A percentile compares a stretch with the other conserved stretches of the same genome.
phyloP scores from a whole-genome alignment of 495 filamentous ascomycete species.

The Terfezia claveryi region DNA sequence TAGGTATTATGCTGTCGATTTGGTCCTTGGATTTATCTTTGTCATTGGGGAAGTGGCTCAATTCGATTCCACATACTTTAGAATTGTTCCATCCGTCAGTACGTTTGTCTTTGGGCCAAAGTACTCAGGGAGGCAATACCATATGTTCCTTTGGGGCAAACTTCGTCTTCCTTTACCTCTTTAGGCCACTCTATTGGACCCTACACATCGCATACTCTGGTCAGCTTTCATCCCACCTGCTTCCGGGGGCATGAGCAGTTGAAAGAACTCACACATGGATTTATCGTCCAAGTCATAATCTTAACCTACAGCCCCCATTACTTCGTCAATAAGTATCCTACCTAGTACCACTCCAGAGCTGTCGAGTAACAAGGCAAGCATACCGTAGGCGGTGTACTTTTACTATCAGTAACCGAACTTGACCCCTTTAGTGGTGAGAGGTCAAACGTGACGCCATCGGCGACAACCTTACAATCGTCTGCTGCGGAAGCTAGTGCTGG shows the following conservation, averaged over 20 bases:
- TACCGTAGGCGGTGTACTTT: slow-evolving; percentile 25
- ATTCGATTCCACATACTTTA: slow-evolving; percentile 60
- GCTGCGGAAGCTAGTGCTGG: slow-evolving; percentile 6
- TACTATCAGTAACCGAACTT: slow-evolving; percentile 43
- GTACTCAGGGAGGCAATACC: slow-evolving; percentile 18
- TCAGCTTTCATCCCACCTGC: neutral
- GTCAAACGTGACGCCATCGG: slow-evolving; percentile 29
- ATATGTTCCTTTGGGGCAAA: slow-evolving; percentile 41
- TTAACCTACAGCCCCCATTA: slow-evolving; percentile 9
- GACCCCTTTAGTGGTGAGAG: slow-evolving; percentile 45
- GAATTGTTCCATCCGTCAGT: neutral
- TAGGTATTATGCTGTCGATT: slow-evolving; percentile 29
- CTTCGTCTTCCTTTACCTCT: slow-evolving; percentile 25
- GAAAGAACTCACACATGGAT: slow-evolving; percentile 36
- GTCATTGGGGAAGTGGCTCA: slow-evolving; percentile 26
- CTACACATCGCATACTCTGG: neutral
- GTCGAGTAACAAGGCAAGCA: neutral
- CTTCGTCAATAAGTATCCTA: neutral
- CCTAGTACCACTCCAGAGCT: slow-evolving; percentile 2
- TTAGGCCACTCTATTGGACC: slow-evolving; percentile 33
- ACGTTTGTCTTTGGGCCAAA: slow-evolving; percentile 8
- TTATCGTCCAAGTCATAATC: slow-evolving; percentile 76
- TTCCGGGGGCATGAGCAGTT: neutral
- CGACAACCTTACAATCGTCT: slow-evolving; percentile 5
- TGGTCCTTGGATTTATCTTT: slow-evolving; percentile 24